Evolutionary conservation across 2,329 filamentous ascomycete genomes (phyloP), one percentile per base, ranked within the genome.

Genomic region (Aquanectria penicillioides): DNA sequence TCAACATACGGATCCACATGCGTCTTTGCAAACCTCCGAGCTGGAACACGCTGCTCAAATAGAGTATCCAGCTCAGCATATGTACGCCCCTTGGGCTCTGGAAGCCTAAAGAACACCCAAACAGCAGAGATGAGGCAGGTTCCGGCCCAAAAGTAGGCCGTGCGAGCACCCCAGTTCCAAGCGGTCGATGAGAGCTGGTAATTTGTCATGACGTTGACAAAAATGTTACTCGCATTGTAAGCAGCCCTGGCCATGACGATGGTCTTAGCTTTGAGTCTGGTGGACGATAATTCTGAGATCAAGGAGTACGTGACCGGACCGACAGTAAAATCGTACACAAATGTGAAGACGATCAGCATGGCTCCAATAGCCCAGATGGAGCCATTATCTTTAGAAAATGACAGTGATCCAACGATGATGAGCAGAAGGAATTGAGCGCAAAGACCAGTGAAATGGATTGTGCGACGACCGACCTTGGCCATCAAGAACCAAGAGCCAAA

Each of bases 231-330:
- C 10, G 83, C 74, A 46, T 85, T 75, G 53, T 75, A 74, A 0
- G 70, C 71, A 0, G 73, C 69, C 11, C 83, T 76, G 1, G 82
- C 80, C 44, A 86, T 72, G 3, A 84, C 82, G 11, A 86, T 81
- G 1, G 83, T 84, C 74, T 86, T 85, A 25, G 80, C 77, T 59
- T 83, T 81, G 31, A 86, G 78, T 8, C 84, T 78, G 1, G 81
- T 81, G 0, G 83, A 84, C 0, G 83, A 83, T 4, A 82, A 77
- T 63, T 86, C 84, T 0, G 83, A 79, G 10, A 85, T 67, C 23
- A 86, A 72, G 1, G 78, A 78, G 69, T 85, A 86, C 5, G 80
- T 80, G 7, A 85, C 78, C 0, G 84, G 83, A 0, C 84, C 85
- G 11, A 86, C 78, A 1, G 82, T 82, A 52, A 82, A 77, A 72